phyloP scores from a whole-genome alignment of 306 rosid species.

The Vachellia pachyceras region DNA sequence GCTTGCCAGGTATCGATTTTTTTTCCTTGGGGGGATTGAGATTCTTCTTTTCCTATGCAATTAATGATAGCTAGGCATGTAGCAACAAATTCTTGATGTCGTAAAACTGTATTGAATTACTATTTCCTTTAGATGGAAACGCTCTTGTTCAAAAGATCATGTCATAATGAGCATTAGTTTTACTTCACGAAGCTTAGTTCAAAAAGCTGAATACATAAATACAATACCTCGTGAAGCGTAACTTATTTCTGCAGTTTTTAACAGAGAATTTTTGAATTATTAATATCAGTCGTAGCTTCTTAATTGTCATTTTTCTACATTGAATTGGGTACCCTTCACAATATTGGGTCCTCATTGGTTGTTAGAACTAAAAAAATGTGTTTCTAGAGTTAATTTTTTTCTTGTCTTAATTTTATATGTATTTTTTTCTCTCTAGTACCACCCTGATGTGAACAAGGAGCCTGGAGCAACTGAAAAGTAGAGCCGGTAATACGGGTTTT shows the following conservation, averaged over 20 bases:
- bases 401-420: conserved; percentile 37
- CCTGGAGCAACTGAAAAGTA: conserved; percentile 96
- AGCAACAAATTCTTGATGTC: not conserved
- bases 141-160: not conserved
- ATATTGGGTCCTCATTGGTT: not conserved
- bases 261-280: not conserved
- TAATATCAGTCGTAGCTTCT: not conserved
- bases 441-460: conserved; percentile 97
- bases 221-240: not conserved
- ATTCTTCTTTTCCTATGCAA: not conserved
- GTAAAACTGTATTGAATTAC: not conserved
- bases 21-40: not conserved
- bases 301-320: not conserved
- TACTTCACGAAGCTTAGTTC: not conserved
- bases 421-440: conserved; percentile 62
- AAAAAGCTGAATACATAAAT: no score
- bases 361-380: not conserved
- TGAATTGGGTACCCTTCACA: not conserved
- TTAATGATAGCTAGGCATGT: not conserved
- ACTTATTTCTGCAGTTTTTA: not conserved
- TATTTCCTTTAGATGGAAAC: not conserved
- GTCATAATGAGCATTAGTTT: not conserved
- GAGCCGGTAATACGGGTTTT: no score
- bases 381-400: conserved; percentile 10
- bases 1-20: conserved; percentile 89